Percentiles rank a stretch among this genome's conserved stretches.
phyloP scores from a whole-genome alignment of 1,284 basidiomycete species.

The Ganoderma sinense region DNA sequence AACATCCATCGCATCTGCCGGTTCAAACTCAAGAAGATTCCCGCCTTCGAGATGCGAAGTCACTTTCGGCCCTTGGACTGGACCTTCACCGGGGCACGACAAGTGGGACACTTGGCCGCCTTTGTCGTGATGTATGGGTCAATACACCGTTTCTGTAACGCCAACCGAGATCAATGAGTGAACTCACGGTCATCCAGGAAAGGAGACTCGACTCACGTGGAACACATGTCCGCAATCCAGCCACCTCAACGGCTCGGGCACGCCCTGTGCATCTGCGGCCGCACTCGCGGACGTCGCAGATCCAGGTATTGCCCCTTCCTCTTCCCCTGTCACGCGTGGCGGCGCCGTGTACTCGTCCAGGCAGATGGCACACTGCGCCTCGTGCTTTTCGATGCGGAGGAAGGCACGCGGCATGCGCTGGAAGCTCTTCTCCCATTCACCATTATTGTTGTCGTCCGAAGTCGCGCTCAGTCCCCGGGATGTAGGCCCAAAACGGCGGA shows the following conservation, averaged over 20 bases:
- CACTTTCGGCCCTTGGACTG: neutral
- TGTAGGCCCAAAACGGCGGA: neutral
- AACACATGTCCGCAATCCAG: conserved; percentile 79
- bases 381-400: conserved; percentile 73
- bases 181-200: neutral
- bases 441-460: conserved; percentile 22
- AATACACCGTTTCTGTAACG: neutral
- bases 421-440: conserved; percentile 52
- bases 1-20: neutral
- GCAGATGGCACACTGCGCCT: conserved; percentile 80
- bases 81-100: neutral
- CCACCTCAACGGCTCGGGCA: conserved; percentile 72
- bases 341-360: conserved; percentile 81
- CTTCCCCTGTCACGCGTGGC: conserved; percentile 25
- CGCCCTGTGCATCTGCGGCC: conserved; percentile 50
- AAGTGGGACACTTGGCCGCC: neutral
- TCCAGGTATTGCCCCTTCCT: neutral
- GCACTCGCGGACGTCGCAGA: conserved; percentile 51
- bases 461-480: neutral
- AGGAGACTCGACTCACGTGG: conserved; percentile 58
- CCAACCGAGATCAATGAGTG: neutral
- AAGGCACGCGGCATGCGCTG: conserved; percentile 55
- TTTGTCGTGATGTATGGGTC: neutral
- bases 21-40: neutral
- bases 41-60: neutral